Evolutionary conservation across 2,329 filamentous ascomycete genomes (phyloP).

Genomic region (Pseudogymnoascus sp.): DNA sequence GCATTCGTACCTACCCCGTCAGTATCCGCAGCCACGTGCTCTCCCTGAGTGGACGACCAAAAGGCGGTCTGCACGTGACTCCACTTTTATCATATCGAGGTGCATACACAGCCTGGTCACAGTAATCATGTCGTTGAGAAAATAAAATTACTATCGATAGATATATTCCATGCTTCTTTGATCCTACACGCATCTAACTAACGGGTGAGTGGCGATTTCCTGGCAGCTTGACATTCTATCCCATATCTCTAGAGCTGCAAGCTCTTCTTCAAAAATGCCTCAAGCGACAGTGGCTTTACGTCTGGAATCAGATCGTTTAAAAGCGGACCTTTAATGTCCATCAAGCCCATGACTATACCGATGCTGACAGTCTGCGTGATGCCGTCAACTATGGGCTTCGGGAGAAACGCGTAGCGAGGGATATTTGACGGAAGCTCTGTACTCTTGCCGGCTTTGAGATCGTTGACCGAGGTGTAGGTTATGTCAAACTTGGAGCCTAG

Average conservation of each 20-base stretch:
- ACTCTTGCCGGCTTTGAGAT: conserved; percentile 13
- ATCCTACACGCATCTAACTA: background rate
- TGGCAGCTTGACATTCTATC: background rate
- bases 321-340: background rate
- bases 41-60: background rate
- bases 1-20: background rate
- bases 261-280: background rate
- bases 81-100: conserved; percentile 6
- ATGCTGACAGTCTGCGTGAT: conserved; percentile 13
- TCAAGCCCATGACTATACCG: background rate
- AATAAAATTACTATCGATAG: background rate
- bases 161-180: background rate
- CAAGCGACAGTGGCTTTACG: background rate
- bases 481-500: conserved; percentile 21
- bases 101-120: background rate
- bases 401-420: conserved; percentile 19
- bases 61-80: conserved; percentile 9
- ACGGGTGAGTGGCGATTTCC: background rate
- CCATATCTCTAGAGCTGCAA: background rate
- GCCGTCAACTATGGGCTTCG: conserved; percentile 22
- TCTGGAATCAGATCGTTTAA: conserved; percentile 3
- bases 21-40: conserved; percentile 7
- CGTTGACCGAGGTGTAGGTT: conserved; percentile 24
- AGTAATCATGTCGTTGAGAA: background rate
- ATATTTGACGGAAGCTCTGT: conserved; percentile 23